Conservation (phyloP, 1,284 basidiomycete species). For the Sporisorium scitamineum region DNA sequence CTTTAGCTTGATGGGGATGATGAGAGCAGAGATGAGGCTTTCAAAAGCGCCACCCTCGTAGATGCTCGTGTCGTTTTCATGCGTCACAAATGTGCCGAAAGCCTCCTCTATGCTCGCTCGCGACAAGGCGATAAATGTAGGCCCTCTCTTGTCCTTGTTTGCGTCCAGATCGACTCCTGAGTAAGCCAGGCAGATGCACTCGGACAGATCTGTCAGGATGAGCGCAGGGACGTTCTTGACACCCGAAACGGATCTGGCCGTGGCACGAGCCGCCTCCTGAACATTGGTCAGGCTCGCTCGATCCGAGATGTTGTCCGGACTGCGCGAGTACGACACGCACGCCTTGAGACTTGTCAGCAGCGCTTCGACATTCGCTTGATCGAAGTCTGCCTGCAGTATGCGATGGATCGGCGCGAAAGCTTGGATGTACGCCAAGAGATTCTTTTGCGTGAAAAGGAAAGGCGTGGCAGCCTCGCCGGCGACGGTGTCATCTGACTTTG, state of each 20-base stretch:
- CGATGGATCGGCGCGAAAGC: constrained; percentile 73
- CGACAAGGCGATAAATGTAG: constrained; percentile 87
- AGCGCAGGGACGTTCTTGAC: constrained; percentile 77
- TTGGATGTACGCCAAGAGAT: constrained; percentile 82
- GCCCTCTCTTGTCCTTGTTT: constrained; percentile 70
- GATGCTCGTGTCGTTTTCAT: constrained; percentile 74
- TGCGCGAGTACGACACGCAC: constrained; percentile 82
- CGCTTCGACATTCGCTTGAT: constrained; percentile 75
- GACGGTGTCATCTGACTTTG: neutral
- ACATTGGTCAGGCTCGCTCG: constrained; percentile 85
- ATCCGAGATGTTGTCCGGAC: constrained; percentile 87
- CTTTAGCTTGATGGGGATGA: constrained; percentile 88
- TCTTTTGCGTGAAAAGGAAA: constrained; percentile 83
- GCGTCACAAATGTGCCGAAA: constrained; percentile 74
- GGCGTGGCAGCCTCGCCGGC: constrained; percentile 12
- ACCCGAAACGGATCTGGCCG: constrained; percentile 75
- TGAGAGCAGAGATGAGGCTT: constrained; percentile 75
- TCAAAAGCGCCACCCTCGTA: constrained; percentile 87
- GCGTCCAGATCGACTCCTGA: constrained; percentile 8
- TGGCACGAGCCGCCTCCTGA: constrained; percentile 78
- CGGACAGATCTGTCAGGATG: constrained; percentile 83
- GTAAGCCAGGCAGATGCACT: constrained; percentile 86
- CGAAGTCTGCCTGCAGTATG: constrained; percentile 55
- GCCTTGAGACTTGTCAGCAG: constrained; percentile 84
- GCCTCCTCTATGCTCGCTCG: constrained; percentile 88